Evolutionary conservation across 306 rosid species (phyloP), one percentile per base, ranked within the genome.

Genomic region (Pterocarpus santalinus): DNA sequence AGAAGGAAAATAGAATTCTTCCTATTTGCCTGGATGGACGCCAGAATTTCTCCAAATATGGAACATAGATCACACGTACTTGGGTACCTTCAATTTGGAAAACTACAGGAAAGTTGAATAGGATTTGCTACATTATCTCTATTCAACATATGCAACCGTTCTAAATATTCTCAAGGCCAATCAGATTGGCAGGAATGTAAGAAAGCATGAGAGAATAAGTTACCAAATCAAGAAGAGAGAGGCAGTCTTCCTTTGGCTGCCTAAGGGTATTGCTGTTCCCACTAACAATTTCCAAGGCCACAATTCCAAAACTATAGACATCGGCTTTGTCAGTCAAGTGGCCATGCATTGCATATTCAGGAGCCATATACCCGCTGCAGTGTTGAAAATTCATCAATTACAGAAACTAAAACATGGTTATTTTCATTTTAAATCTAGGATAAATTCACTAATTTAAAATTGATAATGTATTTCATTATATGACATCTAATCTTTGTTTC

Each of bases 241-340:
- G 83, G 39, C 64, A 56, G 10, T 83, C 89, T 7, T 87, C 87
- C 16, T 68, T 69, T 22, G 87, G 56, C 52, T 74, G 55, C 28
- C 67, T 63, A 57, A 38, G 49, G 11, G 85, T 82, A 83, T 90
- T 66, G 28, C 33, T 77, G 36, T 28, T 77, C 53, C 81, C 81
- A 5, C 81, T 73, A 43, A 81, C 75, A 43, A 81, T 65, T 81
- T 81, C 85, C 80, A 81, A 81, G 0, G 58, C 64, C 5, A 90
- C 85, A n/a, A 93, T 72, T 17, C 92, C 96, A 33, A 88, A 93
- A 71, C 94, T 93, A 53, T 91, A 93, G 0, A 91, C 97, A 79
- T 91, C 96, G 33, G 90, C 94, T 71, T 93, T 93, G 34, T 91
- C 87, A 0, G 93, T 89, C 56, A 92, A 84, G 71, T 92, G 83